Evolutionary conservation across 2,329 filamentous ascomycete genomes (phyloP).

Genomic region (Acrodontium crateriforme): DNA sequence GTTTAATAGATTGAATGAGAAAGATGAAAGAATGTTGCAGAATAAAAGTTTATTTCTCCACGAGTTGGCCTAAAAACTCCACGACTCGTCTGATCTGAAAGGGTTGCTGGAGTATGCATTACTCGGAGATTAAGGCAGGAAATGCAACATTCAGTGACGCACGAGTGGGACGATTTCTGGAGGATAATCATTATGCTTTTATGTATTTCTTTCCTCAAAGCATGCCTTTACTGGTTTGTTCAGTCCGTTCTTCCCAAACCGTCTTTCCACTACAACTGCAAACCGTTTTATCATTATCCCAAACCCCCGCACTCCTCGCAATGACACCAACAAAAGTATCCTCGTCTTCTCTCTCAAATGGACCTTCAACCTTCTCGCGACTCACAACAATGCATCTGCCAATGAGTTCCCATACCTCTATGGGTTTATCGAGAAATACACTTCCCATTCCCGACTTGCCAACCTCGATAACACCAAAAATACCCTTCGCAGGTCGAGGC

Average conservation of each 20-base stretch:
- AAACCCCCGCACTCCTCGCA: conserved; percentile 89
- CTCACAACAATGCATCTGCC: conserved; percentile 83
- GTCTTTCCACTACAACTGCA: conserved; percentile 98
- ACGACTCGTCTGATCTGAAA: no score
- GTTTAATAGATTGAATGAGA: no score
- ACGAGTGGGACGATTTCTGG: no score
- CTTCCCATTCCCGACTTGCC: conserved; percentile 61
- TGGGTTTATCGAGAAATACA: conserved; percentile 65
- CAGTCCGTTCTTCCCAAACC: conserved; percentile 89
- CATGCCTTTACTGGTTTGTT: conserved; percentile 85
- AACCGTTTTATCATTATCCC: conserved; percentile 98
- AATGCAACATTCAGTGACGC: no score
- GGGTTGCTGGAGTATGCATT: no score
- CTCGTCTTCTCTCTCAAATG: conserved; percentile 53
- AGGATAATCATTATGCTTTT: no score
- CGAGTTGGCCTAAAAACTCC: no score
- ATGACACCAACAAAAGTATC: conserved; percentile 87
- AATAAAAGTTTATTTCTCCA: no score
- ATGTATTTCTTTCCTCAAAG: conserved; percentile 46
- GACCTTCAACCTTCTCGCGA: conserved; percentile 47
- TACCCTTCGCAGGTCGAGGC: conserved; percentile 41
- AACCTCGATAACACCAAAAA: conserved; percentile 64
- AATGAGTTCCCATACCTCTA: conserved; percentile 93
- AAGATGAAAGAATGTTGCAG: no score
- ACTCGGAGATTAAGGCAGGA: no score